Evolutionary conservation across 2,329 filamentous ascomycete genomes (phyloP), one percentile per base, ranked within the genome.

Genomic region (Alternaria infectoria): DNA sequence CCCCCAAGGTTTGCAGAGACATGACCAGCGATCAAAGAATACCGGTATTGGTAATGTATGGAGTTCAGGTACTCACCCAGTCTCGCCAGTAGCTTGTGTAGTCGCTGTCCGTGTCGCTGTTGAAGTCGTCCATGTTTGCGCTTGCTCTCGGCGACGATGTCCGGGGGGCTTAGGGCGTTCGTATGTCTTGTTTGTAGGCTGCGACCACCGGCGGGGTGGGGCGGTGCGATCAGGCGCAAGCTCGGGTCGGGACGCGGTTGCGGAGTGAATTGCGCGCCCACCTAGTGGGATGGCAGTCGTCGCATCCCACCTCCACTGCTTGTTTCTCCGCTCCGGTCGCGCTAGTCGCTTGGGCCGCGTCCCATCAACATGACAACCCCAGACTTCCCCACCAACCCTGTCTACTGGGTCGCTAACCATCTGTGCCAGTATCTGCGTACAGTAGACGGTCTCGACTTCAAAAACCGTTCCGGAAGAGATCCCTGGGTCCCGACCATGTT

Each of bases 11-110:
- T 52, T 21, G 49, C 8, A 19, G 28, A 30, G 50, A n/a, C 57
- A 64, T 64, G 47, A 17, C 45, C 11, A 59, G 9, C 30, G n/a
- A 36, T 44, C 54, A 58, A 56, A 32, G 4, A 17, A 56, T 40
- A 36, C 32, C 7, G 28, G 17, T 50, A 25, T 28, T 28, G 45
- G 54, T 21, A 40, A 54, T 54, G 32, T 32, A 30, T 19, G 19
- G 61, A 65, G 66, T 57, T 40, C 19, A 59, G 65, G 66, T 64
- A 90, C 93, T 84, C 86, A 98, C 96, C 96, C 96, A 99, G 83
- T 99, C 96, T 81, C 95, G 87, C 96, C 96, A 99, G 82, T 98
- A 99, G 83, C 93, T 98, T 52, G 96, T 97, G 81, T 98, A 99
- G 84, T 99, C 96, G 82, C 94, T 97, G 80, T 99, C 96, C 12